Base-by-base conservation (phyloP, 768 basidiomycete genomes). In the Mycena vitilis region DNA sequence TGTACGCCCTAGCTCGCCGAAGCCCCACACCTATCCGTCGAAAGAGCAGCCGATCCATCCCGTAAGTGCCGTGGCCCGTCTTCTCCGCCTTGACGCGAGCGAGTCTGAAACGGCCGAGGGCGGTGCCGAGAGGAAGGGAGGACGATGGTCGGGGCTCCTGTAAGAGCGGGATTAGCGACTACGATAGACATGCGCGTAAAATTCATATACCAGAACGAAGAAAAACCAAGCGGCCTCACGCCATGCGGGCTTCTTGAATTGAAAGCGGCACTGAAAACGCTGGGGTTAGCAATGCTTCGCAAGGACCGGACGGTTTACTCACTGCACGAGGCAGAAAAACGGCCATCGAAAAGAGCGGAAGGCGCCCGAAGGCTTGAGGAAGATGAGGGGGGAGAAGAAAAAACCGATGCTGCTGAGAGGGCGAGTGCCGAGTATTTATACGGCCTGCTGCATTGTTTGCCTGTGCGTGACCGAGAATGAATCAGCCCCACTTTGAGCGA, bases 51-150 rank as follows among this genome's bases (percentile, higher is more conserved):
- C 23, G 56, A 44, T n/a, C 40, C 8, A 25, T 42, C 40, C 42
- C 23, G 42, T 30, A 40, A 5, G 56, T 30, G 7, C 30, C 37
- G 22, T 8, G 16, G n/a, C 15, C 42, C 20, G 22, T 18, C 22
- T 23, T 18, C 18, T 16, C 20, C 40, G 42, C 30, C 56, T 15
- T 18, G 11, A 22, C 30, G 20, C 48, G 8, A 12, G 30, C 34
- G 37, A 44, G 60, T 48, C 13, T 22, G 61, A 16, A 9, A 30
- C 52, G 38, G 45, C 61, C 40, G 61, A 5, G 44, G 52, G 42
- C 61, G 61, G 61, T 42, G 34, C 45, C 61, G 61, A 63, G 34
- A 45, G 30, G 61, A 37, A 63, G 20, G 30, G 20, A 2, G 40
- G 40, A 11, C 15, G 15, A 40, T 40, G 44, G 44, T 16, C 15